These are phyloP conservation scores for Hyaloscypha finlandica DNA, from an alignment of 495 filamentous ascomycete species.

Conservation along the genomic window DNA sequence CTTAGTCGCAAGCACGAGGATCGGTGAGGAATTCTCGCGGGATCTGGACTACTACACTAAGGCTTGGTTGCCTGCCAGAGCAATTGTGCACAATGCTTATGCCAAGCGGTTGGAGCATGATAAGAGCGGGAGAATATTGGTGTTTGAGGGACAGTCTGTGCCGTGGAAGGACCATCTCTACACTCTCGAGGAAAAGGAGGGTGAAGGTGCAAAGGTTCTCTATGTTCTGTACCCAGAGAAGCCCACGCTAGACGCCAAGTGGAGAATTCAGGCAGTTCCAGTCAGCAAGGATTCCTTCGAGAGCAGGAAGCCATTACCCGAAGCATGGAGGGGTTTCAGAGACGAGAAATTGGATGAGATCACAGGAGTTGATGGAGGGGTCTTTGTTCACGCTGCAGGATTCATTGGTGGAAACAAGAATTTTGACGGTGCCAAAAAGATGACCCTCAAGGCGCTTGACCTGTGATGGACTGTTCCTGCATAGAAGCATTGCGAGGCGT, in stretches of 20 bases:
- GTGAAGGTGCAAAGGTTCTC: conserved; percentile 55
- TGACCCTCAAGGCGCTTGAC: conserved; percentile 71
- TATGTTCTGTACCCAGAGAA: conserved; percentile 96
- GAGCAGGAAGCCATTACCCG: conserved; percentile 86
- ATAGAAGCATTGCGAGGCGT: conserved; percentile 29
- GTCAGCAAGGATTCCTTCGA: conserved; percentile 79
- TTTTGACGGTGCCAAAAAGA: conserved; percentile 82
- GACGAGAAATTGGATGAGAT: conserved; percentile 80
- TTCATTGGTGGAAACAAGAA: conserved; percentile 96
- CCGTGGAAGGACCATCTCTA: conserved; percentile 98
- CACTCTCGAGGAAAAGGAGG: conserved; percentile 69
- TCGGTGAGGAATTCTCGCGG: conserved; percentile 80
- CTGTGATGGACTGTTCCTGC: conserved; percentile 1
- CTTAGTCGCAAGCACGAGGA: conserved; percentile 69
- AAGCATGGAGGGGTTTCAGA: conserved; percentile 85
- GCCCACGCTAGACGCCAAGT: conserved; percentile 67
- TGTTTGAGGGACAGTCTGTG: conserved; percentile 70
- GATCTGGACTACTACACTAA: conserved; percentile 71
- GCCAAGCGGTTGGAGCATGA: conserved; percentile 63
- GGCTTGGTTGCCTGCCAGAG: conserved; percentile 87
- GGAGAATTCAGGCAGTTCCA: conserved; percentile 90
- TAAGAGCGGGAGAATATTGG: conserved; percentile 73
- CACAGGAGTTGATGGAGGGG: conserved; percentile 69
- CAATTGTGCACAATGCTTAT: conserved; percentile 73
- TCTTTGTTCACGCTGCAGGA: conserved; percentile 92